Evolutionary conservation across 805 yeast genomes (phyloP), one percentile per base, ranked within the genome.

Genomic region (Vanderwaltozyma polyspora): DNA sequence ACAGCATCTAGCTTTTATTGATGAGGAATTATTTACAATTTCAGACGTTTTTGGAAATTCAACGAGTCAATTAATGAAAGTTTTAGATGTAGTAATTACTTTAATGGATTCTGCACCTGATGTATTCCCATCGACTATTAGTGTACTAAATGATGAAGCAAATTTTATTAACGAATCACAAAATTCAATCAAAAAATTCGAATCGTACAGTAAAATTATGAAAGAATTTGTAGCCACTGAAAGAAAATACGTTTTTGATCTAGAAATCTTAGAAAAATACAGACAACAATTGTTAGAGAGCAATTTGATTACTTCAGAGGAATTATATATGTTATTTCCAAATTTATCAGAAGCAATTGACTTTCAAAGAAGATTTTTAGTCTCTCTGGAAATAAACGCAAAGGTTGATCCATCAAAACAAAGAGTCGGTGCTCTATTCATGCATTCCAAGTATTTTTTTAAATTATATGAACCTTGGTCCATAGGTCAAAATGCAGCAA

Each of bases 401-500:
- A 63, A 73, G 28, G 79, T 80, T 3, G 83, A 87, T 2, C 69
- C 75, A 19, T 71, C 73, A 37, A 74, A 74, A 48, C 95, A 87
- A 58, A 68, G 95, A 41, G 74, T 89, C 30, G 98, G 97, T 2
- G 80, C 94, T 1, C 69, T 87, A 2, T 89, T 91, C 55, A 67
- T 82, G 40, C 93, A 80, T 56, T 83, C 91, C 9, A 82, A 87
- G 23, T 74, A 76, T 25, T 89, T 86, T 19, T 91, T 91, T 62
- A 78, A 75, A 42, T 74, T 84, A 8, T 91, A 91, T 59, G 95
- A 86, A 56, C 86, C 94, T 6, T 91, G 95, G 89, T 83, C 96
- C 18, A 68, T 86, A 35, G 89, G 89, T 38, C 96, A 85, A 58
- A 74, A 76, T 45, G 75, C 84, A 3, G 95, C 97, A 1, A 72